A percentile compares a stretch with the other conserved stretches of the same genome.
Conservation (phyloP, 805 yeast genomes). For the Hanseniaspora clermontiae region DNA sequence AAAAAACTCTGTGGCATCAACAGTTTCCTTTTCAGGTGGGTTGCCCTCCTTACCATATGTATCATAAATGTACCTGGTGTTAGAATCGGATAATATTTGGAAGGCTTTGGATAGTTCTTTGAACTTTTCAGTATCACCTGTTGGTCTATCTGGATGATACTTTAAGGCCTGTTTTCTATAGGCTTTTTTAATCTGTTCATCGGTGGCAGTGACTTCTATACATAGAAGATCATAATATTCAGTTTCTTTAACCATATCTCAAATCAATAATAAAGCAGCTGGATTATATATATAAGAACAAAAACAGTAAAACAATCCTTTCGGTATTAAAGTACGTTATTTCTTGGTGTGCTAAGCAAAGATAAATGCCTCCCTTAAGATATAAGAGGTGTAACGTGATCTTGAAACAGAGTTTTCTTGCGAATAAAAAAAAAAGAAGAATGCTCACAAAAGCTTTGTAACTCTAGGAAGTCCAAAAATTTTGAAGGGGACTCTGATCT, state of each 20-base stretch:
- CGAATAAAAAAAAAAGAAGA: no score
- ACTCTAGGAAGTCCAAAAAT: background rate
- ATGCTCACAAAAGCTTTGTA: no score
- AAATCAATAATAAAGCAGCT: no score
- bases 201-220: conserved; percentile 56
- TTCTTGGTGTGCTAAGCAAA: no score
- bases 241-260: conserved; percentile 67
- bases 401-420: no score
- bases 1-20: conserved; percentile 80
- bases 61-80: conserved; percentile 62
- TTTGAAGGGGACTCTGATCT: no score
- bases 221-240: conserved; percentile 73
- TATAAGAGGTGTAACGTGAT: no score
- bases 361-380: no score
- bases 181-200: conserved; percentile 79
- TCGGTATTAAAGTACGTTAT: no score
- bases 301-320: background rate
- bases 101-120: conserved; percentile 63
- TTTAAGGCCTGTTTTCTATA: conserved; percentile 80
- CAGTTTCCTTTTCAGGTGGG: conserved; percentile 57
- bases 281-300: no score
- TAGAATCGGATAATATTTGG: conserved; percentile 65
- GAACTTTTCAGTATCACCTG: conserved; percentile 66
- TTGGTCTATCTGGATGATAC: conserved; percentile 91
- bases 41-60: conserved; percentile 71